Evolutionary conservation across 345 rosid genomes (phyloP), one percentile per base, ranked within the genome.

Genomic region (Brassica nigra): DNA sequence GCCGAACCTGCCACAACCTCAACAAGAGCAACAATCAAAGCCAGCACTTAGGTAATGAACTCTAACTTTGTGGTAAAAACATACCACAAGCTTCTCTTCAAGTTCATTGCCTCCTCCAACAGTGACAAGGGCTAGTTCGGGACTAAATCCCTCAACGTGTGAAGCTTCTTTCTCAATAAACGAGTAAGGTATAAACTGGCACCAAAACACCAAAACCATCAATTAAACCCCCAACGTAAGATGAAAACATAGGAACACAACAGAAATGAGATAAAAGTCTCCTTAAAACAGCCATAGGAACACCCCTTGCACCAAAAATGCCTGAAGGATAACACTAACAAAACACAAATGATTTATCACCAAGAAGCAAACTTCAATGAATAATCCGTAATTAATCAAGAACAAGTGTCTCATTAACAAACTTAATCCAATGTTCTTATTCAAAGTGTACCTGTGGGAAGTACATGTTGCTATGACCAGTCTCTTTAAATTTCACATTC

Each of bases 131-230:
- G 99, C 98, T 73, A 95, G 79, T 57, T 92, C 99, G 3, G 98
- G 97, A 80, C 96, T 92, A 76, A 95, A 95, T 5, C 98, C 99
- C 76, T 95, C 99, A 9, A 91, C 94, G 52, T 91, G 98, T 80
- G 94, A 90, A 84, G 98, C 96, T 90, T 95, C 97, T 85, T 95
- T 92, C 92, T 95, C 99, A 71, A 95, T 89, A 68, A 95, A 92
- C 3, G 99, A 95, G 85, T 91, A 92, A 11, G 99, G 98, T 88
- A 92, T 95, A 83, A 95, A 87, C 97, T 90, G 81, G 6, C n/a
- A 62, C 61, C 49, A 63, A 80, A 73, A 64, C n/a, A 62, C 61
- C 49, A 63, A 80, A 73, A 64, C 52, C 27, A 52, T 74, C 34
- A 73, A 31, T 44, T 23, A 23, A 23, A 23, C 27, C 27, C 27